Evolutionary conservation across 768 basidiomycete species (phyloP).

Genomic region (Lentinula lateritia): DNA sequence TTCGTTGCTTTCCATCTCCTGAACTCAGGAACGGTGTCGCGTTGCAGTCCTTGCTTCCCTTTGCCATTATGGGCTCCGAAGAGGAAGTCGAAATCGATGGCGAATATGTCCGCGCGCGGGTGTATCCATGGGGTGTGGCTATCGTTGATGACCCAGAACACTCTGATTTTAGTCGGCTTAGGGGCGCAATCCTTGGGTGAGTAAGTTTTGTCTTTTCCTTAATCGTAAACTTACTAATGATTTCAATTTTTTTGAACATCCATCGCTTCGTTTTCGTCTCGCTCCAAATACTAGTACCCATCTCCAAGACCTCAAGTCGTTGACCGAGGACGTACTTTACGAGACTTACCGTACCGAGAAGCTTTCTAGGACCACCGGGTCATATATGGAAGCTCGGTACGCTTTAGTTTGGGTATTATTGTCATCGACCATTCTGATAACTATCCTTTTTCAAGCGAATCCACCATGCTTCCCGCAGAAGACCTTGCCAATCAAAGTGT

Average conservation of each 20-base stretch:
- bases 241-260: slow-evolving; percentile 4
- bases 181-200: slow-evolving; percentile 68
- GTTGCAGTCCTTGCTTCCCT: slow-evolving; percentile 63
- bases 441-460: slow-evolving; percentile 35
- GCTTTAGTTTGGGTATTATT: neutral
- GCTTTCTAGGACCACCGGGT: slow-evolving; percentile 58
- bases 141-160: slow-evolving; percentile 91
- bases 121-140: slow-evolving; percentile 91
- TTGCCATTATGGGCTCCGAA: slow-evolving; percentile 85
- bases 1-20: neutral
- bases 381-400: slow-evolving; percentile 48
- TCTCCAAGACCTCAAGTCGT: slow-evolving; percentile 75
- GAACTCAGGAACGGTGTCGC: neutral
- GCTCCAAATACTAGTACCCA: slow-evolving; percentile 48
- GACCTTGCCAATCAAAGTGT: slow-evolving; percentile 84
- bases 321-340: slow-evolving; percentile 81
- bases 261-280: neutral
- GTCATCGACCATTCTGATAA: neutral
- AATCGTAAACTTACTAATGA: neutral
- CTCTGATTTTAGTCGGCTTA: slow-evolving; percentile 77
- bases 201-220: slow-evolving; percentile 3
- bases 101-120: slow-evolving; percentile 70
- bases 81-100: slow-evolving; percentile 82
- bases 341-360: slow-evolving; percentile 91
- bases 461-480: slow-evolving; percentile 68